phyloP scores from a whole-genome alignment of 2,329 filamentous ascomycete genomes.

The Colletotrichum viniferum region DNA sequence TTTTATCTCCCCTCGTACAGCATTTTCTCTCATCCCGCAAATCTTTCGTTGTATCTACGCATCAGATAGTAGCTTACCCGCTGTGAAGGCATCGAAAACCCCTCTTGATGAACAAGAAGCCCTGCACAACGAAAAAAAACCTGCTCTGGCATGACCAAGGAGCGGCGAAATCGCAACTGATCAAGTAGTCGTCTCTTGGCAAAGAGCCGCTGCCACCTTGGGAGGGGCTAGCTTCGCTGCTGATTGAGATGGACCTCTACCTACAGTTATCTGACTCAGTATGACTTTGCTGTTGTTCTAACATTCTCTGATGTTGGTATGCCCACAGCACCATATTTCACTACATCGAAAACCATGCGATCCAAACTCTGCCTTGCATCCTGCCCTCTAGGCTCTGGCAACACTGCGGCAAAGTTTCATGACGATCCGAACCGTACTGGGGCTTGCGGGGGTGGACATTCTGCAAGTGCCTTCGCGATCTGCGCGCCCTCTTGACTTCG shows the following conservation, averaged over 20 bases:
- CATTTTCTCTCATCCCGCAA: not conserved
- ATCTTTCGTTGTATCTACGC: not conserved
- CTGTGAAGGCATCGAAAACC: not conserved
- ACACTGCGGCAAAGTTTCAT: conserved; percentile 5
- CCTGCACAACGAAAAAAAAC: not conserved
- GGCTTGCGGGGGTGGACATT: conserved; percentile 12
- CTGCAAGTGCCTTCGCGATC: conserved; percentile 15
- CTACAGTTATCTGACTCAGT: not conserved
- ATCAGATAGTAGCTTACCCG: not conserved
- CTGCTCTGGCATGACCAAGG: not conserved
- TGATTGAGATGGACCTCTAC: not conserved
- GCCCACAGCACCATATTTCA: not conserved
- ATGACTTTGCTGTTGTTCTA: not conserved
- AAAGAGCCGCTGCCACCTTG: not conserved
- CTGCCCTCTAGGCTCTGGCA: not conserved
- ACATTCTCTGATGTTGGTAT: not conserved
- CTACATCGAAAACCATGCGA: not conserved
- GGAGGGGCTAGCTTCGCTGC: not conserved
- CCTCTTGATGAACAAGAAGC: not conserved
- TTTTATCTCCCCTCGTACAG: not conserved
- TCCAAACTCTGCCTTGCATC: not conserved
- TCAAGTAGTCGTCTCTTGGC: conserved; percentile 2
- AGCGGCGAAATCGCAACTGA: not conserved
- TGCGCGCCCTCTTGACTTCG: not conserved
- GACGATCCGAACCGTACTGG: conserved; percentile 11